Base-by-base conservation (phyloP, 202 grass and related monocot genomes). In the Panicum hallii region DNA sequence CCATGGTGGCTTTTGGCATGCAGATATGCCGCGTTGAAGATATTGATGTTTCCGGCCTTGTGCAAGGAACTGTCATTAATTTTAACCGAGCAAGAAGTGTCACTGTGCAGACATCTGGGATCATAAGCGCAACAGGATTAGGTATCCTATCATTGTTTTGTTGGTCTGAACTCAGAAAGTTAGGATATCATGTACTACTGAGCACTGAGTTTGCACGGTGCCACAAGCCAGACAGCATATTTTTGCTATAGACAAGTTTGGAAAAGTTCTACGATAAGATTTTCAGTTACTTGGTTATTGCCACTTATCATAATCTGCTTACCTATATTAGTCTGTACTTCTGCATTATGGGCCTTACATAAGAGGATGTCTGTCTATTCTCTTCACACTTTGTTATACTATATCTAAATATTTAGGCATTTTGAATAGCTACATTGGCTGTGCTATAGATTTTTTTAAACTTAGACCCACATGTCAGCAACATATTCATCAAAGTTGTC, bases 21-120 rank as follows among this genome's bases (percentile, higher is more conserved):
- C 88, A 99, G 96, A 92, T 96, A 79, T 99, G 96, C 70, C 91
- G 96, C 34, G 96, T 99, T 90, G 96, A 99, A 94, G 96, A 99
- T 89, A 95, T 99, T 82, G 91, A 92, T 84, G 84, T 99, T 69
- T 88, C 78, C 40, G 96, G 96, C 22, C 93, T 95, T 92, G 83
- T 99, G 67, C 89, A 99, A 86, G 96, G 96, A 90, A 91, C 91
- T 79, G 96, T 99, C 14, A 85, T 99, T 76, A 92, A 96, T 94
- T 99, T 99, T 63, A 94, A 92, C 23, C 85, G 90, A 82, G 91
- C 93, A 84, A 87, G 96, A 93, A 95, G 77, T 86, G 82, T 99
- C 66, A 83, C 86, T 63, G 93, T 99, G 47, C 85, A 79, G 60
- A 54, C 86, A 75, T 83, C 84, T 61, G 96, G 96, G 84, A 90